Base-by-base conservation (phyloP, 2,329 filamentous ascomycete genomes). In the Talaromyces sp. region DNA sequence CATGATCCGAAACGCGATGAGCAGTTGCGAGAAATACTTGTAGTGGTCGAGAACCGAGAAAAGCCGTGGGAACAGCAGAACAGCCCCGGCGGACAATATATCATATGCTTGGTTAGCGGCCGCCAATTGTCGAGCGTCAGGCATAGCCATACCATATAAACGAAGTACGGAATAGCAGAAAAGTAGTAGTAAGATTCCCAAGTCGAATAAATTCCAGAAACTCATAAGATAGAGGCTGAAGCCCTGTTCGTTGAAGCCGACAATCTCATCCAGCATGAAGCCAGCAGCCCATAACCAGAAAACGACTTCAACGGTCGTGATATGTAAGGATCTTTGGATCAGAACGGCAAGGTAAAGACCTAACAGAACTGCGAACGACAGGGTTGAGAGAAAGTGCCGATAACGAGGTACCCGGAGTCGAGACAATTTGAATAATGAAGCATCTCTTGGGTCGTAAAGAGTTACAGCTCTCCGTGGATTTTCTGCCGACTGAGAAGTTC, bases 211-310 rank as follows among this genome's bases (percentile, higher is more conserved):
- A 72, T 97, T 97, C 93, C 93, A 97, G 72, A 97, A 94, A 71
- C 91, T 96, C 86, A 97, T 93, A 67, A 97, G 90, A 75, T 97
- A 97, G 31, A 97, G 83, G 37, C 91, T 92, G 71, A 97, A 97
- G 2, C 93, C 93, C 74, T 97, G 91, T 72, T 97, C 93, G 64
- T 92, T 96, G 79, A 97, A 97, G 10, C 92, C 92, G 17, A 97
- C 91, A 21, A 97, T 83, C 74, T 97, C 93, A 67, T 97, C 93
- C 33, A 97, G 84, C 91, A 97, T 96, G 73, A 95, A 97, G 0
- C 93, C 93, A 25, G 91, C 90, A 69, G 91, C 96, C 92, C 93
- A 97, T 72, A 97, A 90, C 93, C 93, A 97, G 74, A 97, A 97
- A 11, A 96, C 72, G 15, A 97, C 78, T 71, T 97, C 93, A 9